phyloP scores from a whole-genome alignment of 2,329 filamentous ascomycete species.

The Penicillium psychrosexuale region DNA sequence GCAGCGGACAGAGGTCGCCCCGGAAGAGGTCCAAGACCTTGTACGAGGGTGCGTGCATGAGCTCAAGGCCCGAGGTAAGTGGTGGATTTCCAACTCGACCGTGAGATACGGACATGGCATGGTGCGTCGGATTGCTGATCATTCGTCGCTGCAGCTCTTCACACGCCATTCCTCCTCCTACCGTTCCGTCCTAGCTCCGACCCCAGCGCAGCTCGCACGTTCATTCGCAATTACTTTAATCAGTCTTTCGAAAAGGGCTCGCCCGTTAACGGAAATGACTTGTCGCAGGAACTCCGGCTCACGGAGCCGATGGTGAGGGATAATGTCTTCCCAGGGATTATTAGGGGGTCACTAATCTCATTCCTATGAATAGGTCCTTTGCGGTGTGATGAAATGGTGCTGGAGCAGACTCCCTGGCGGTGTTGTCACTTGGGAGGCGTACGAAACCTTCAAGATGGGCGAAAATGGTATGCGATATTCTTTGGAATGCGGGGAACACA shows the following conservation, averaged over 20 bases:
- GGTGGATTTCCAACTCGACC: constrained; percentile 33
- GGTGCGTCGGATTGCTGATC: constrained; percentile 32
- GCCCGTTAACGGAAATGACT: constrained; percentile 61
- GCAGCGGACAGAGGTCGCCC: constrained; percentile 74
- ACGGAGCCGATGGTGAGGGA: constrained; percentile 82
- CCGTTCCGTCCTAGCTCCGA: constrained; percentile 93
- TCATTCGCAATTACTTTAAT: constrained; percentile 89
- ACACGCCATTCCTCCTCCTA: constrained; percentile 87
- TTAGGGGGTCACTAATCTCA: not conserved
- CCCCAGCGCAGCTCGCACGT: constrained; percentile 84
- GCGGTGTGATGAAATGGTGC: constrained; percentile 96
- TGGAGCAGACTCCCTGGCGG: constrained; percentile 90
- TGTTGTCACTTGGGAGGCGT: constrained; percentile 94
- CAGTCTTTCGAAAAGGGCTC: constrained; percentile 57
- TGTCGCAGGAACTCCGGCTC: constrained; percentile 84
- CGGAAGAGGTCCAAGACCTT: constrained; percentile 87
- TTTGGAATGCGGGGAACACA: constrained; percentile 3
- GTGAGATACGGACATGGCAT: constrained; percentile 16
- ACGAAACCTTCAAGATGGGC: constrained; percentile 91
- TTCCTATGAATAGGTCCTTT: constrained; percentile 67
- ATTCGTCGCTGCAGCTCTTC: constrained; percentile 61
- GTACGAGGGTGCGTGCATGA: constrained; percentile 81
- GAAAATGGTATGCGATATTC: constrained; percentile 66
- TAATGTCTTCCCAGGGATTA: not conserved
- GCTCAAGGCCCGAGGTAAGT: constrained; percentile 87